These are phyloP conservation scores for Hymenoscyphus infarciens DNA, from an alignment of 2,329 filamentous ascomycete species.

Conservation along the genomic window DNA sequence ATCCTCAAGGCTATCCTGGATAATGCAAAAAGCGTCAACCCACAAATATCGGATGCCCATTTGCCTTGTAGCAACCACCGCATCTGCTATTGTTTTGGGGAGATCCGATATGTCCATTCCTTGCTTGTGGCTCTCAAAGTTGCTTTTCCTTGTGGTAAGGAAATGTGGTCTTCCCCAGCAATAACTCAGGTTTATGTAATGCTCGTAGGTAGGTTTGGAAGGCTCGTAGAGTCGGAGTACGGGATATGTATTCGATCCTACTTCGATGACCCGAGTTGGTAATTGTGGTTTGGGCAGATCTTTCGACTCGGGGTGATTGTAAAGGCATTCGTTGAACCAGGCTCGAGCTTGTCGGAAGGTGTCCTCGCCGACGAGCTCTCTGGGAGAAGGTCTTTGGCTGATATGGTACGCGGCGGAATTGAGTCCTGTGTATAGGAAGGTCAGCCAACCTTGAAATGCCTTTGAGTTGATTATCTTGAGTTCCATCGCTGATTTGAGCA, in stretches of 20 bases:
- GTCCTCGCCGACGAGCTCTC: constrained; percentile 2
- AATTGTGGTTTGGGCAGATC: neutral
- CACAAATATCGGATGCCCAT: constrained; percentile 11
- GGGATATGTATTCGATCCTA: constrained; percentile 3
- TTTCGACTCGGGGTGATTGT: constrained; percentile 3
- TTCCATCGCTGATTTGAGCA: neutral
- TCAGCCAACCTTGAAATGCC: neutral
- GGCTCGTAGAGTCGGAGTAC: constrained; percentile 10
- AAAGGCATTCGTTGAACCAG: constrained; percentile 10
- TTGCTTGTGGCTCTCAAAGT: constrained; percentile 11
- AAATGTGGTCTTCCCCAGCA: constrained; percentile 9
- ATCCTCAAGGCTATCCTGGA: constrained; percentile 18
- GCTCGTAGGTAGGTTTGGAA: neutral
- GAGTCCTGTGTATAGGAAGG: neutral
- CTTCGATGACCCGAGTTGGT: constrained; percentile 15
- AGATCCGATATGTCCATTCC: constrained; percentile 9
- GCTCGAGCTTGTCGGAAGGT: constrained; percentile 4
- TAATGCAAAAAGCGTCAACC: constrained; percentile 13
- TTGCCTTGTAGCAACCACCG: constrained; percentile 12
- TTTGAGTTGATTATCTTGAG: neutral
- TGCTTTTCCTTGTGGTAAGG: constrained; percentile 4
- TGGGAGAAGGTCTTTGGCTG: constrained; percentile 9
- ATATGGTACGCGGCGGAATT: constrained; percentile 12
- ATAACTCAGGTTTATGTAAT: constrained; percentile 11
- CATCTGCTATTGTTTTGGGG: constrained; percentile 18